Conservation (phyloP, 495 filamentous ascomycete species). For the Penicillium ochrochloron region DNA sequence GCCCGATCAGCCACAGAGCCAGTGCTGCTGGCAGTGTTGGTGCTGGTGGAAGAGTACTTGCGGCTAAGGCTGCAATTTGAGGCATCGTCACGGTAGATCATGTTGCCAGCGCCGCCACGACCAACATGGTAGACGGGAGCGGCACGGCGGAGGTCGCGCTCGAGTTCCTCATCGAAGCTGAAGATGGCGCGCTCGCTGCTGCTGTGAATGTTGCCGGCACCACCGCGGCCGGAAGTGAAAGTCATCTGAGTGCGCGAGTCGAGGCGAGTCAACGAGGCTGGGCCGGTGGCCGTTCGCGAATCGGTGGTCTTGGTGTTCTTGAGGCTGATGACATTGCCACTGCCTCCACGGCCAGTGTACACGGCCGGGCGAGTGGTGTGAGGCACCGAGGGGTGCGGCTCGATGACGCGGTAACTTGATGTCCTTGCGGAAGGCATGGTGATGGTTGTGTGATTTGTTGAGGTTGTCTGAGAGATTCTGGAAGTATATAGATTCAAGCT, state of each 20-base stretch:
- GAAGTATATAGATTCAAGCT: conserved; percentile 14
- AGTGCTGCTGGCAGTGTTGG: conserved; percentile 43
- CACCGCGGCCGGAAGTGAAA: conserved; percentile 84
- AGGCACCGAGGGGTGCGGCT: conserved; percentile 77
- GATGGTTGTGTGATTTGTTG: conserved; percentile 18
- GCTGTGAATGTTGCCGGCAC: conserved; percentile 84
- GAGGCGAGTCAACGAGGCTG: conserved; percentile 53
- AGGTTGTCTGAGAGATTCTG: conserved; percentile 17
- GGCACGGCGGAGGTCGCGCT: conserved; percentile 64
- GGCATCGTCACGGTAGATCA: conserved; percentile 50
- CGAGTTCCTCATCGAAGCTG: conserved; percentile 91
- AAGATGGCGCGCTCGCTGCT: conserved; percentile 72
- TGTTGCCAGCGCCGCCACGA: conserved; percentile 87
- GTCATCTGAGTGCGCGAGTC: conserved; percentile 46
- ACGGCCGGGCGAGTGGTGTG: conserved; percentile 61
- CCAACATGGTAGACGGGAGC: conserved; percentile 81
- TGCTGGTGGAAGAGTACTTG: conserved; percentile 47
- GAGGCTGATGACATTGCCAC: conserved; percentile 77
- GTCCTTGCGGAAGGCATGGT: conserved; percentile 30
- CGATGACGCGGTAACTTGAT: conserved; percentile 69
- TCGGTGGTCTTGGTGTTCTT: conserved; percentile 65
- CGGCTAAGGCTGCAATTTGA: conserved; percentile 38
- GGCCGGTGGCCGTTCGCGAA: conserved; percentile 55
- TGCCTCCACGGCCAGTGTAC: conserved; percentile 84
- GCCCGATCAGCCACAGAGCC: conserved; percentile 47